phyloP scores from a whole-genome alignment of 805 yeast genomes.

The Saturnispora bothae region DNA sequence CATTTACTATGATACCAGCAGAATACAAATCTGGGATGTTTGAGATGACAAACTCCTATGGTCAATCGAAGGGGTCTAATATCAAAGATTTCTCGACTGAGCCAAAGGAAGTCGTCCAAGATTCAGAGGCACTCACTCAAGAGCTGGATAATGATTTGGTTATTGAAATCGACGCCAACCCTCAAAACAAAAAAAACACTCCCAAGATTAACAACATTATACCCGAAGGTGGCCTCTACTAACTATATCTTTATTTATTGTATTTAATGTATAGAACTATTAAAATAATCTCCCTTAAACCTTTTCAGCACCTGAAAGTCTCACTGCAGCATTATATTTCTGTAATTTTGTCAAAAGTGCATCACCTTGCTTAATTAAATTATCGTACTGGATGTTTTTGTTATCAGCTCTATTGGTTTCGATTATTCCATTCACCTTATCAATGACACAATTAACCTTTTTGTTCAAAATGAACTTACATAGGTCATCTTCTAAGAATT shows the following conservation, averaged over 20 bases:
- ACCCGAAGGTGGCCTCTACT: neutral
- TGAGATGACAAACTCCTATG: neutral
- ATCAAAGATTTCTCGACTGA: neutral
- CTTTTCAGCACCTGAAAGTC: constrained; percentile 84
- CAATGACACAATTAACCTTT: constrained; percentile 90
- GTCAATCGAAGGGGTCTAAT: neutral
- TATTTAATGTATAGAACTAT: no score
- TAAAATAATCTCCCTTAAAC: constrained; percentile 21
- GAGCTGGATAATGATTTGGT: constrained; percentile 7
- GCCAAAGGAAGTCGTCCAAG: neutral
- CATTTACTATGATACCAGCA: constrained; percentile 11
- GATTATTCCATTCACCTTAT: constrained; percentile 87
- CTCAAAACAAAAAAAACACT: no score
- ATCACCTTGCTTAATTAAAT: constrained; percentile 85
- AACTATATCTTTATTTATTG: no score
- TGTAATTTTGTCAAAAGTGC: constrained; percentile 85
- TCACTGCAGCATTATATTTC: constrained; percentile 95
- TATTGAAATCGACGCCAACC: constrained; percentile 3
- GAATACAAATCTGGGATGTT: neutral
- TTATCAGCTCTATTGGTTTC: constrained; percentile 95
- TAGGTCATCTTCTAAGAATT: constrained; percentile 77
- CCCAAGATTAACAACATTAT: neutral
- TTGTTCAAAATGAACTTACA: constrained; percentile 88
- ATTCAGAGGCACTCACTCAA: constrained; percentile 5
- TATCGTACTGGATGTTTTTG: constrained; percentile 88